These are phyloP conservation scores for Suillus variegatus DNA, from an alignment of 768 basidiomycete genomes.

Conservation along the genomic window DNA sequence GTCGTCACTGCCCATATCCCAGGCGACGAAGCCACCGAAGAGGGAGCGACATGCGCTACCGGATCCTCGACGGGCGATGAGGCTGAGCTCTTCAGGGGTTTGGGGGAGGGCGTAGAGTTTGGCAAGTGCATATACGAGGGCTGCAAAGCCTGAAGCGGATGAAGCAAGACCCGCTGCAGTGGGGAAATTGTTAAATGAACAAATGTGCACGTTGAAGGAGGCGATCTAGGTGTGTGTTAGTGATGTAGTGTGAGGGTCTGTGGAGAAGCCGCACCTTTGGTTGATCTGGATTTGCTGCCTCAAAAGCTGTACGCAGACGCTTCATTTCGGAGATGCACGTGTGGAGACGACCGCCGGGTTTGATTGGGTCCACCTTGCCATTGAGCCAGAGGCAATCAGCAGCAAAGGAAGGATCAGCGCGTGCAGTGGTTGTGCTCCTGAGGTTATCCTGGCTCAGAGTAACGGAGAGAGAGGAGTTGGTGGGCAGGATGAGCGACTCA, in stretches of 20 bases:
- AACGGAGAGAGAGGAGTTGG: conserved; percentile 97
- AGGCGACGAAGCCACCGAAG: conserved; percentile 96
- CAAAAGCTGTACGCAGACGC: conserved; percentile 69
- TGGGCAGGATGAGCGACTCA: conserved; percentile 92
- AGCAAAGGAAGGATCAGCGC: conserved; percentile 73
- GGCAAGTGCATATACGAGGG: conserved; percentile 87
- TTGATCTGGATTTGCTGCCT: conserved; percentile 63
- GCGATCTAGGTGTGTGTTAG: conserved; percentile 53
- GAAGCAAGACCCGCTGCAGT: conserved; percentile 98
- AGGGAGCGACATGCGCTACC: conserved; percentile 98
- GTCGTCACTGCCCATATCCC: conserved; percentile 70
- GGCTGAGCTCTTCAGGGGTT: conserved; percentile 78
- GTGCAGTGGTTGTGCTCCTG: conserved; percentile 89
- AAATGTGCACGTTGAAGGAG: conserved; percentile 76
- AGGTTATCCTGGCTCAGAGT: conserved; percentile 97
- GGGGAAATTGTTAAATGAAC: conserved; percentile 98
- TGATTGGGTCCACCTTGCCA: conserved; percentile 89
- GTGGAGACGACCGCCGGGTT: conserved; percentile 70
- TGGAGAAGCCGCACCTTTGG: conserved; percentile 55
- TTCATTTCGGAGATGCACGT: conserved; percentile 91
- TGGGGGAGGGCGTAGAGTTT: conserved; percentile 82
- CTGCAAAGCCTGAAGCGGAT: conserved; percentile 96
- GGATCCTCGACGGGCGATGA: conserved; percentile 95
- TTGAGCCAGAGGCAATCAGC: conserved; percentile 93
- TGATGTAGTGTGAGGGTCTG: conserved; percentile 9